These are phyloP conservation scores for Kodamaea lidongshanica DNA, from an alignment of 805 yeast genomes.

Conservation along the genomic window DNA sequence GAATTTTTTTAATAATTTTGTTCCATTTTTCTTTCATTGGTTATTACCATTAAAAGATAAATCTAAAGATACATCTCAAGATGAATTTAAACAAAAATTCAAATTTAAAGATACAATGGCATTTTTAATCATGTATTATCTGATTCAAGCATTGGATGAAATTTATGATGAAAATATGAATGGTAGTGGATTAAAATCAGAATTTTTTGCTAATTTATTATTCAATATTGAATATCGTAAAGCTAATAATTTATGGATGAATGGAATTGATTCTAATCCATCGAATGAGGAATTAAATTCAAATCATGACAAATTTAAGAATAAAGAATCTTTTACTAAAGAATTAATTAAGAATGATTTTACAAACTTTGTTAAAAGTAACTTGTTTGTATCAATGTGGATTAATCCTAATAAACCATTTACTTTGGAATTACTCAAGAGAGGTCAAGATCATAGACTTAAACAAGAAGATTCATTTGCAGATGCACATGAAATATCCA, in stretches of 20 bases:
- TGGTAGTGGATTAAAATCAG: slow-evolving; percentile 17
- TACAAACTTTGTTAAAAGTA: slow-evolving; percentile 21
- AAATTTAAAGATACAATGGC: slow-evolving; percentile 29
- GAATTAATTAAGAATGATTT: slow-evolving; percentile 5
- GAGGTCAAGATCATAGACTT: slow-evolving; percentile 2
- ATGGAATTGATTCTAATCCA: slow-evolving; percentile 15
- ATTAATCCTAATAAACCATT: slow-evolving; percentile 25
- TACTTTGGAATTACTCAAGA: slow-evolving; percentile 8
- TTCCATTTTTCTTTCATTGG: slow-evolving; percentile 46
- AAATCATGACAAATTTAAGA: slow-evolving; percentile 1
- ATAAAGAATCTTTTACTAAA: slow-evolving; percentile 2
- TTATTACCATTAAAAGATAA: slow-evolving; percentile 15
- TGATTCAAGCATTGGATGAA: slow-evolving; percentile 22
- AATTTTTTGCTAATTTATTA: slow-evolving; percentile 14
- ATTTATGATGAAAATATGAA: slow-evolving; percentile 21
- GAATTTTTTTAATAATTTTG: slow-evolving; percentile 39
- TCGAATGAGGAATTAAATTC: slow-evolving; percentile 5
- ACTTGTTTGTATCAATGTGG: slow-evolving; percentile 25
- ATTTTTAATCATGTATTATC: slow-evolving; percentile 21
- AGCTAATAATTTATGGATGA: slow-evolving; percentile 22
- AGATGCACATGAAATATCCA: slow-evolving; percentile 4
- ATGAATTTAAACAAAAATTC: slow-evolving; percentile 9
- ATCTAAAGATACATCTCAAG: slow-evolving; percentile 2
- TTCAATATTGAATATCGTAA: slow-evolving; percentile 24
- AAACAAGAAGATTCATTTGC: slow-evolving; percentile 3